Conservation (phyloP, 257 asterid genomes). For the Plantago major region DNA sequence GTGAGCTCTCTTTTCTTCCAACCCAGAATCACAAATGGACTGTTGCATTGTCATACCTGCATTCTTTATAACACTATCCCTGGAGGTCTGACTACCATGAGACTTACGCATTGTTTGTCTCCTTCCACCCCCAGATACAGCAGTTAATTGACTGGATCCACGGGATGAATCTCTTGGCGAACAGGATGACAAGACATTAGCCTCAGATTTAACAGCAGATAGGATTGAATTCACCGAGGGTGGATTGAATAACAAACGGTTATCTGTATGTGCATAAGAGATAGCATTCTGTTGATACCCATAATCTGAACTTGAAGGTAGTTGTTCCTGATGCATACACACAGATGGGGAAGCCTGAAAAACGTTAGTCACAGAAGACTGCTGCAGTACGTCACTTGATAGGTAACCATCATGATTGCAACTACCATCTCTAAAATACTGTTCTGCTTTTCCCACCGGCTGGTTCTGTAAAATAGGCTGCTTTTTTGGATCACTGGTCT, state of each 20-base stretch:
- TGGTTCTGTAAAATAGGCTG: constrained; percentile 43
- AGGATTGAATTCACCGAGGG: constrained; percentile 32
- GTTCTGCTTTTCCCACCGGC: constrained; percentile 35
- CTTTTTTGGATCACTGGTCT: constrained; percentile 43
- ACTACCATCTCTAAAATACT: constrained; percentile 29
- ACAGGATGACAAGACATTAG: constrained; percentile 33
- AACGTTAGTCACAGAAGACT: constrained; percentile 35
- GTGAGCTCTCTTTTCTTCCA: constrained; percentile 27
- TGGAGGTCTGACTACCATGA: constrained; percentile 24
- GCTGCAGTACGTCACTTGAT: constrained; percentile 31
- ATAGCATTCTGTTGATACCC: constrained; percentile 36
- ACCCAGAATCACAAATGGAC: constrained; percentile 29
- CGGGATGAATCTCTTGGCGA: constrained; percentile 45
- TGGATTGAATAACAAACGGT: constrained; percentile 36
- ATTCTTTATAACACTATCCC: constrained; percentile 17
- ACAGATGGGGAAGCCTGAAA: constrained; percentile 30
- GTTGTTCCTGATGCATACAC: constrained; percentile 32
- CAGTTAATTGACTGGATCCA: constrained; percentile 36
- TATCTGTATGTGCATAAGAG: constrained; percentile 39
- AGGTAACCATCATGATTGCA: constrained; percentile 28
- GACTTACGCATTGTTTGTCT: constrained; percentile 21
- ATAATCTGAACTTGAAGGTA: constrained; percentile 27
- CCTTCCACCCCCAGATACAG: constrained; percentile 1
- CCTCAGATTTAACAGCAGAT: constrained; percentile 48
- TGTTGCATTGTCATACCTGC: constrained; percentile 27